Conservation (phyloP, 2,329 filamentous ascomycete genomes). For the Diaporthe destruens region DNA sequence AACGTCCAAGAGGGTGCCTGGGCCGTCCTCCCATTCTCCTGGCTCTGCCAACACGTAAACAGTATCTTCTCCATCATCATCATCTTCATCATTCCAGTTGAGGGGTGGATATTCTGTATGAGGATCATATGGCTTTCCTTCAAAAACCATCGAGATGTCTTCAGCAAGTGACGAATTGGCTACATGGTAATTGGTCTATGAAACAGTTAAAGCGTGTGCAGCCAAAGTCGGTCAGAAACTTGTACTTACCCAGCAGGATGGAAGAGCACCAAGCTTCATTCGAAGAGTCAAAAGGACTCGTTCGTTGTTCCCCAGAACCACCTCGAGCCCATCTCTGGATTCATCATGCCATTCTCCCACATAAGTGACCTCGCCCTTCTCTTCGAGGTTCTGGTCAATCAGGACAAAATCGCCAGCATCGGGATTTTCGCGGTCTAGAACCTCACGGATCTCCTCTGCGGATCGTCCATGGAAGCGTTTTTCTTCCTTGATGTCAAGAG, state of each 20-base stretch:
- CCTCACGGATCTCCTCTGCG: slow-evolving; percentile 7
- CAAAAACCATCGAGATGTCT: slow-evolving; percentile 20
- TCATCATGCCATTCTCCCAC: slow-evolving; percentile 10
- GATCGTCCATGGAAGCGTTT: slow-evolving; percentile 17
- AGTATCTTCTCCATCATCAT: background rate
- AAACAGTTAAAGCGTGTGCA: background rate
- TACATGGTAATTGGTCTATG: slow-evolving; percentile 18
- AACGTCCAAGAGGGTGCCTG: slow-evolving; percentile 6
- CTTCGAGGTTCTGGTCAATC: background rate
- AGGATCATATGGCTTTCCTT: slow-evolving; percentile 1
- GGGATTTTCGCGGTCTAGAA: slow-evolving; percentile 9
- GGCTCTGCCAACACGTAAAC: slow-evolving; percentile 13
- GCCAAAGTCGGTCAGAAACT: background rate
- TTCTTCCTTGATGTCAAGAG: slow-evolving; percentile 2
- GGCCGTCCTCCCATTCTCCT: slow-evolving; percentile 17
- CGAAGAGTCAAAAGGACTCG: slow-evolving; percentile 8
- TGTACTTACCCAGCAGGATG: slow-evolving; percentile 8
- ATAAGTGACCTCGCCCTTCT: slow-evolving; percentile 12
- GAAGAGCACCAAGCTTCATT: slow-evolving; percentile 20
- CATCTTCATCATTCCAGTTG: background rate
- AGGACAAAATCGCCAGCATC: slow-evolving; percentile 1
- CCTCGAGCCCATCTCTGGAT: slow-evolving; percentile 8
- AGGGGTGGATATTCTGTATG: slow-evolving; percentile 6
- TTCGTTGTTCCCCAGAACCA: slow-evolving; percentile 5
- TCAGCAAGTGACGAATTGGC: slow-evolving; percentile 16